Conservation (phyloP, 352 stramenopile genomes). For the Globisporangium cystogenes region DNA sequence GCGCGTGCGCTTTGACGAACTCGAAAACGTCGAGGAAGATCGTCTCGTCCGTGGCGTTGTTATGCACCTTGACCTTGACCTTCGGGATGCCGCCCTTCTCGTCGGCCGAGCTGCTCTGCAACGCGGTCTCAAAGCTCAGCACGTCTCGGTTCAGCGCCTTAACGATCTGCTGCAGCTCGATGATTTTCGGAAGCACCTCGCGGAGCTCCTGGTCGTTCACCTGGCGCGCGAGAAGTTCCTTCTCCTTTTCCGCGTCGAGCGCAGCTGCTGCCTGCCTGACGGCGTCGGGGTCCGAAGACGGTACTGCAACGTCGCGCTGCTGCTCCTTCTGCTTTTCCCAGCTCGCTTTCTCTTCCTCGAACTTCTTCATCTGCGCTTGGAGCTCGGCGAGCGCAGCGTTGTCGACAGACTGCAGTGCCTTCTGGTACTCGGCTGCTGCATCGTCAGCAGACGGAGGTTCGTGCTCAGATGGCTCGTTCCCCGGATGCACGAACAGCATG, state of each 20-base stretch:
- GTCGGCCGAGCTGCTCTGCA: slow-evolving; percentile 63
- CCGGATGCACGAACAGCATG: slow-evolving; percentile 76
- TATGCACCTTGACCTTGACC: slow-evolving; percentile 90
- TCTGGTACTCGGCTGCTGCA: slow-evolving; percentile 85
- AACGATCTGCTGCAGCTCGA: slow-evolving; percentile 91
- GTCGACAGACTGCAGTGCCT: slow-evolving; percentile 70
- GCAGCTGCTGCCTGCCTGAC: slow-evolving; percentile 31
- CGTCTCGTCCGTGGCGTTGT: slow-evolving; percentile 82
- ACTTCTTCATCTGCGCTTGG: slow-evolving; percentile 87
- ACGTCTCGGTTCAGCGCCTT: slow-evolving; percentile 87
- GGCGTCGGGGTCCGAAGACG: slow-evolving; percentile 13
- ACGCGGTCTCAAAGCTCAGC: slow-evolving; percentile 88
- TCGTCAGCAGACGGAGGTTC: slow-evolving; percentile 77
- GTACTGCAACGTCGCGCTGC: slow-evolving; percentile 24
- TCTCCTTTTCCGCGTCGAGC: slow-evolving; percentile 39
- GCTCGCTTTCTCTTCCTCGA: slow-evolving; percentile 83
- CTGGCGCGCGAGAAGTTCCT: slow-evolving; percentile 62
- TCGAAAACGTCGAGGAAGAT: slow-evolving; percentile 94
- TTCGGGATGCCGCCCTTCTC: slow-evolving; percentile 66
- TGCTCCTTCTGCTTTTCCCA: slow-evolving; percentile 84
- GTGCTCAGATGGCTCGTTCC: slow-evolving; percentile 26
- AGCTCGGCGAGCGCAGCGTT: slow-evolving; percentile 73
- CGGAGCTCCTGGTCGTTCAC: slow-evolving; percentile 91
- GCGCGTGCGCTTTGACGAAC: slow-evolving; percentile 84
- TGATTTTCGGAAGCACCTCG: slow-evolving; percentile 90